Evolutionary conservation across 73 alveolate species (phyloP), one percentile per base, ranked within the genome.

Genomic region (Symbiodinium pilosum): DNA sequence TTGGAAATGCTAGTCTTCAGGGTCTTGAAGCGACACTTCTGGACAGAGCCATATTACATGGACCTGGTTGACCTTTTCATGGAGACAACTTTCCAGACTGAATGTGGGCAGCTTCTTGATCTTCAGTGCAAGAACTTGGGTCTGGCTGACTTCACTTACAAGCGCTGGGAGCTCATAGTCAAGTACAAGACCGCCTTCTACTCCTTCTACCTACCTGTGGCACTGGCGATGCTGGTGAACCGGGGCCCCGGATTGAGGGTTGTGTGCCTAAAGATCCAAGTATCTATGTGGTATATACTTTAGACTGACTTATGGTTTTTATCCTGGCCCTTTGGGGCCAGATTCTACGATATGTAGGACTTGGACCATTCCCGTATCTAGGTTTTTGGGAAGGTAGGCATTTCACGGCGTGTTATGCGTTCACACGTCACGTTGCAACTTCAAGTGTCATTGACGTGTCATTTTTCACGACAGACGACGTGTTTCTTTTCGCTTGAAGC

Each of bases 111-210:
- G 64, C 86, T 77, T n/a, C 44, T 94, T 42, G 99, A 94, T 47
- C 98, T 81, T 30, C 98, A 77, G 94, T 91, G 97, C 81, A 91
- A 91, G n/a, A 91, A 91, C 86, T 11, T 91, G 51, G 84, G 88
- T 11, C 68, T 93, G 8, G 69, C 83, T 12, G 98, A 93, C 77
- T 93, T 93, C 93, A 93, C 98, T 24, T 81, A 81, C 91, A 81
- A 69, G 56, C 87, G 98, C 42, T 93, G 98, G 98, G 93, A 93
- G 83, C 98, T 93, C 42, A 81, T 93, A 12, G 91, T 73, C 41
- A 93, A 93, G 83, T 84, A 84, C 99, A 94, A 94, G 99, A 94
- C 99, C 9, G 99, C 99, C 36, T 84, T 73, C 94, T 94, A 94
- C 94, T 83, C 94, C 69, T 94, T 94, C 83, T 94, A 94, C 89